Percentiles rank a stretch among this genome's conserved stretches.
phyloP scores from a whole-genome alignment of 108 stramenopile species.

The Skeletonema costatum region DNA sequence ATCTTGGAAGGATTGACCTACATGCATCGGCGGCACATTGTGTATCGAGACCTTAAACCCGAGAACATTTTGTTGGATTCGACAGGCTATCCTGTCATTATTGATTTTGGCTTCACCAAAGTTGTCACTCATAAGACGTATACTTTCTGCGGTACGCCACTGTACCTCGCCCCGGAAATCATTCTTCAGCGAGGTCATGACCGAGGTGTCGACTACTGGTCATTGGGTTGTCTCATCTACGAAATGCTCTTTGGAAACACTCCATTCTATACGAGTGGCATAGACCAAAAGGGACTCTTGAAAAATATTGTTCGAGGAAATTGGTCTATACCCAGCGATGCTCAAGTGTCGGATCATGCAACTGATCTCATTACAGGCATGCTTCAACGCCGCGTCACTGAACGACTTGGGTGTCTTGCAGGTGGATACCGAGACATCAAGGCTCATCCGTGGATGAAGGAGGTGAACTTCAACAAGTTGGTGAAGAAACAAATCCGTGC shows the following conservation, averaged over 20 bases:
- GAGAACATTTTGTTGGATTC: slow-evolving; percentile 74
- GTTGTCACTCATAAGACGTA: slow-evolving; percentile 54
- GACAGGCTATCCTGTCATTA: slow-evolving; percentile 63
- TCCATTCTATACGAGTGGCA: slow-evolving; percentile 71
- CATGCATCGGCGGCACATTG: slow-evolving; percentile 66
- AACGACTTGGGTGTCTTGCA: slow-evolving; percentile 47
- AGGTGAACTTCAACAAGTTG: slow-evolving; percentile 60
- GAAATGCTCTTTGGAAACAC: slow-evolving; percentile 78
- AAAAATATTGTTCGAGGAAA: slow-evolving; percentile 64
- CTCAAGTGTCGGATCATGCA: slow-evolving; percentile 20
- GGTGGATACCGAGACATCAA: slow-evolving; percentile 68
- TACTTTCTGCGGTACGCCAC: slow-evolving; percentile 80
- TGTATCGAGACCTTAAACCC: slow-evolving; percentile 91
- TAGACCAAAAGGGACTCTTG: slow-evolving; percentile 71
- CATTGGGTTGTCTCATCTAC: slow-evolving; percentile 82
- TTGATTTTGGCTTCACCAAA: slow-evolving; percentile 87
- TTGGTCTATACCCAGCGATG: slow-evolving; percentile 35
- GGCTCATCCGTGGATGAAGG: slow-evolving; percentile 66
- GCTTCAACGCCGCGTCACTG: slow-evolving; percentile 38
- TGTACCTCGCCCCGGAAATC: slow-evolving; percentile 79
- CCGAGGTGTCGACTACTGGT: slow-evolving; percentile 95
- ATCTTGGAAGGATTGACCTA: slow-evolving; percentile 50
- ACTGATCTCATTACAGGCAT: slow-evolving; percentile 37
- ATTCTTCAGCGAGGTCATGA: slow-evolving; percentile 79
- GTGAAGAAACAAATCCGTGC: slow-evolving; percentile 60